Base-by-base conservation (phyloP, 2,329 filamentous ascomycete genomes). In the Aspergillus neotritici region DNA sequence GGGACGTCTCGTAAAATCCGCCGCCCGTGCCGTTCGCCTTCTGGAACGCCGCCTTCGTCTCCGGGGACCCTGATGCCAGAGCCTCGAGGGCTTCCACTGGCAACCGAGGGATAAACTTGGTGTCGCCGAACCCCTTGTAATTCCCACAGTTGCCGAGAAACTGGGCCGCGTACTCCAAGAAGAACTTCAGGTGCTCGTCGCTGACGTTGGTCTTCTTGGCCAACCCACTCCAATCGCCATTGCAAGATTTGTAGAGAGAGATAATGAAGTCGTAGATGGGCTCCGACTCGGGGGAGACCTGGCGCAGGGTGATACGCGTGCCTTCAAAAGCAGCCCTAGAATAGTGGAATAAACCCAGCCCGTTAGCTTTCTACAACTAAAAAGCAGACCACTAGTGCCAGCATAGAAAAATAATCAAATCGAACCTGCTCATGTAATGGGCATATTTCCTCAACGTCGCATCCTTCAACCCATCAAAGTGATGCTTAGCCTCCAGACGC, bases 101-200 rank as follows among this genome's bases (percentile, higher is more conserved):
- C 57, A 85, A 80, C 54, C 86, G 76, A 2, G 87, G 87, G 44
- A 93, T 77, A 61, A 93, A 90, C 63, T 93, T 93, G 56, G 83
- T 79, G 66, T 93, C 86, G 34, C 87, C 87, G 57, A 90, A 91
- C 54, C 84, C 85, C 71, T 91, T 91, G 71, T 91, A 93, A 66
- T 93, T 93, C 50, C 87, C 86, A 49, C 76, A 76, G 61, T 91
- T 93, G 34, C 85, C 85, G 3, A 93, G 72, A 64, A 93, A 89
- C 65, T 87, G 84, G 25, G 79, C 80, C 6, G 84, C 76, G 64
- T 91, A 93, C 63, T 89, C 80, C 31, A 91, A 72, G 69, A 90
- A 90, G 47, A 76, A 72, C 12, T 76, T 75, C 35, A 88, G 62
- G 42, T 87, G 77, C 41, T 81, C 73, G 39, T 81, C 73, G 35